phyloP scores from a whole-genome alignment of 2,329 filamentous ascomycete species.

The Celoporthe dispersa region DNA sequence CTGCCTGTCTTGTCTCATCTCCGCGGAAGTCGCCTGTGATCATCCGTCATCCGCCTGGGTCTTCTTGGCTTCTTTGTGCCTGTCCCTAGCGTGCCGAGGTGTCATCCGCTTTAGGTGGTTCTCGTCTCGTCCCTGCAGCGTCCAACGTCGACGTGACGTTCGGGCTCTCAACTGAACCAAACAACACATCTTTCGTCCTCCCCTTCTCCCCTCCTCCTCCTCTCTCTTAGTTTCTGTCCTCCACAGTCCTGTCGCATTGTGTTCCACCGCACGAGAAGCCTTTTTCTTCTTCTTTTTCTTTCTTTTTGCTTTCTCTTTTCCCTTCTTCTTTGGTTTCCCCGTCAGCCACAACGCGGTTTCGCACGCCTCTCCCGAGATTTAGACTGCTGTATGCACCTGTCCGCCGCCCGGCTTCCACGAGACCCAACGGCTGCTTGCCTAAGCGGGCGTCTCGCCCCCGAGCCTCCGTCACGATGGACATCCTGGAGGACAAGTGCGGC shows the following conservation, averaged over 20 bases:
- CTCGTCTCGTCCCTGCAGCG: constrained; percentile 1
- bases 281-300: neutral
- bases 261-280: too few species aligned
- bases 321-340: neutral
- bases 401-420: neutral
- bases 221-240: neutral
- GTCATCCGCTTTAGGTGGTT: neutral
- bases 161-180: neutral
- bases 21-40: neutral
- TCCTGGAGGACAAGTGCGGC: constrained; percentile 50
- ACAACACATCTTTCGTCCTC: neutral
- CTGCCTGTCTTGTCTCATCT: neutral
- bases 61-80: neutral
- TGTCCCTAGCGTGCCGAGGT: neutral
- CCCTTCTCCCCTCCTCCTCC: neutral
- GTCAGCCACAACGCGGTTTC: neutral
- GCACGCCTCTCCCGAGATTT: neutral
- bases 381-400: neutral
- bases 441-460: neutral
- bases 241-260: too few species aligned
- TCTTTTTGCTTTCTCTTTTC: neutral
- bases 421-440: neutral
- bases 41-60: neutral
- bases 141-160: constrained; percentile 2
- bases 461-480: constrained; percentile 38